Base-by-base conservation (phyloP, 225 moss, liverwort and hornwort species). In the Thuidium tamariscinum region DNA sequence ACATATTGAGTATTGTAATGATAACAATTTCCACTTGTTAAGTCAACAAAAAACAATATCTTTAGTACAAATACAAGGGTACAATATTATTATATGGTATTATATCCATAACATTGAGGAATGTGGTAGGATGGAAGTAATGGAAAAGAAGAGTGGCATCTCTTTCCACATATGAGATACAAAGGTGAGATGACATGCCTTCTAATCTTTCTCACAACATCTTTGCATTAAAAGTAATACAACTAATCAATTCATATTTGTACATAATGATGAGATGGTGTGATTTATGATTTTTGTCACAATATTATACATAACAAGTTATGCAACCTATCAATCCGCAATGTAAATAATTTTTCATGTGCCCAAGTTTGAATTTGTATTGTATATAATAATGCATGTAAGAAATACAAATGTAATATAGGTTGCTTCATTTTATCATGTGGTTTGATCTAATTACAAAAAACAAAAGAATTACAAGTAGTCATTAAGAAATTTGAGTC, bases 381-480 rank as follows among this genome's bases (percentile, higher is more conserved):
- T 60, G 18, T 21, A 32, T 36, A 25, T 49, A 23, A 0, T 32
- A 44, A 32, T 9, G 4, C 22, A 80, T 46, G 23, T 62, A 46
- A 32, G 4, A 20, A 2, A 44, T 32, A 44, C 1, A 65, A 26
- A 36, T 18, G 7, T 26, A 1, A 2, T 20, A 18, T 7, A 51
- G 9, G 4, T n/a, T 4, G 16, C 9, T 11, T 49, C 6, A 1
- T 16, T 27, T 25, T 2, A 0, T 10, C 1, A 3, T 7, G 11
- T n/a, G 5, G 2, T 23, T 25, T 48, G 26, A n/a, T 64, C 1
- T 16, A 1, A 65, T 65, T 17, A 12, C 2, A 12, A 44, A 42
- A 44, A n/a, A 18, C 5, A 46, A 44, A 30, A 21, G 9, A 30
- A 9, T 30, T 13, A 44, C 21, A 7, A n/a, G n/a, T 9, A 30